These are phyloP conservation scores for Geotrichum carabidarum DNA, from an alignment of 1,139 yeast species.

Conservation along the genomic window DNA sequence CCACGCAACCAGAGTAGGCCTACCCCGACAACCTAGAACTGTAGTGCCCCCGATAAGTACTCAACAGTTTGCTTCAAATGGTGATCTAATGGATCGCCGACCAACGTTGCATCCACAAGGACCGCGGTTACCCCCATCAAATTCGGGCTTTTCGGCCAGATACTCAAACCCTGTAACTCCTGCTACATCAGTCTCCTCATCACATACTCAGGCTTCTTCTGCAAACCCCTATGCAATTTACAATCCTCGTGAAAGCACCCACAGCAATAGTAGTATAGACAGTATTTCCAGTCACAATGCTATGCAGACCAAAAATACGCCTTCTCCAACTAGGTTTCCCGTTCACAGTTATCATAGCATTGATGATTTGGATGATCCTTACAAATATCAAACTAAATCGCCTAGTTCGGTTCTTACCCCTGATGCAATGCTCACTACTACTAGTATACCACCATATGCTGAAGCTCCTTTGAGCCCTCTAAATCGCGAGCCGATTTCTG, in stretches of 20 bases:
- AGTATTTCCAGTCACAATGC: constrained; percentile 2
- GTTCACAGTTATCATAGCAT: not conserved
- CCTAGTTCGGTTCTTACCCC: not conserved
- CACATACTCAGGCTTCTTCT: not conserved
- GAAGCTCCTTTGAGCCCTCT: constrained; percentile 6
- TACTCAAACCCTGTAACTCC: constrained; percentile 7
- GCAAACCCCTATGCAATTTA: not conserved
- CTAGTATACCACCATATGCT: not conserved
- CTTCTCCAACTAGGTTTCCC: not conserved
- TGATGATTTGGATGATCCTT: constrained; percentile 13
- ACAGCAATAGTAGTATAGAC: constrained; percentile 10
- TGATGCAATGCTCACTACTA: not conserved
- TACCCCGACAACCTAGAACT: not conserved
- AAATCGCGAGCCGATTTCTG: constrained; percentile 1
- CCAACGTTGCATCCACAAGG: constrained; percentile 14
- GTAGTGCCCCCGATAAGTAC: not conserved
- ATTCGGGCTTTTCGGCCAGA: constrained; percentile 10
- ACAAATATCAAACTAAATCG: constrained; percentile 5
- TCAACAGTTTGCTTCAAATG: not conserved
- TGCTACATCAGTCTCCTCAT: not conserved
- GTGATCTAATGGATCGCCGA: constrained; percentile 5
- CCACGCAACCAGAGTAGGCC: not conserved
- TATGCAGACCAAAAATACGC: not conserved
- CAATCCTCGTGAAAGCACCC: not conserved
- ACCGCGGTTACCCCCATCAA: constrained; percentile 18